Base-by-base conservation (phyloP, 306 rosid genomes). In the Prunus mongolica region DNA sequence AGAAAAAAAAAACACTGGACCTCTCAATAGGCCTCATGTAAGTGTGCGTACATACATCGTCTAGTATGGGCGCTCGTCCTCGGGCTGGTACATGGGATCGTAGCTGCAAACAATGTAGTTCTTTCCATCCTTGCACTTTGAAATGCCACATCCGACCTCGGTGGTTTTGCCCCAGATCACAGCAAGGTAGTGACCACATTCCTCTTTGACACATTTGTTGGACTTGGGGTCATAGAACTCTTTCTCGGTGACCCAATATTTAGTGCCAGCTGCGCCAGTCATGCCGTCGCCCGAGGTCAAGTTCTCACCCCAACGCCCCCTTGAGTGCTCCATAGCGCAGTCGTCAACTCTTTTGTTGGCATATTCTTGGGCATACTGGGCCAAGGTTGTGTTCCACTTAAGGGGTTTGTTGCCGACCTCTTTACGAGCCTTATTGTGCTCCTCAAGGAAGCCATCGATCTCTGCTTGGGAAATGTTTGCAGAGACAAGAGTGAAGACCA, bases 241-340 rank as follows among this genome's bases (percentile, higher is more conserved):
- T 25, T 82, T 86, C 78, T 87, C 87, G 0, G 49, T 12, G 16
- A 75, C 86, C 85, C 86, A 90, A 30, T 81, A 80, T 76, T 72
- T 85, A 1, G 80, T 87, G 0, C 90, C 88, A 1, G 81, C 86
- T 0, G 58, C 44, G 0, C 84, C 89, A 0, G 52, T 79, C 83
- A 89, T 77, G 0, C 56, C 85, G 2, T 72, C 73, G 0, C 87
- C 88, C 38, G 76, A 87, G 0, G 91, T 86, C 0, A 91, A 6
- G 58, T 88, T 86, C 83, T 91, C 97, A 0, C 90, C 90, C 8
- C 41, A 92, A 10, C 87, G 91, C 0, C 91, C 93, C 13, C 8
- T 7, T 0, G 97, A 92, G 76, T 92, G 97, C 45, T 85, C 87
- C 32, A 92, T 24, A 0, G 72, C 44, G 78, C 97, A 92, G 55